Evolutionary conservation across 1,284 basidiomycete genomes (phyloP).

Genomic region (Melanopsichium pennsylvanicum): DNA sequence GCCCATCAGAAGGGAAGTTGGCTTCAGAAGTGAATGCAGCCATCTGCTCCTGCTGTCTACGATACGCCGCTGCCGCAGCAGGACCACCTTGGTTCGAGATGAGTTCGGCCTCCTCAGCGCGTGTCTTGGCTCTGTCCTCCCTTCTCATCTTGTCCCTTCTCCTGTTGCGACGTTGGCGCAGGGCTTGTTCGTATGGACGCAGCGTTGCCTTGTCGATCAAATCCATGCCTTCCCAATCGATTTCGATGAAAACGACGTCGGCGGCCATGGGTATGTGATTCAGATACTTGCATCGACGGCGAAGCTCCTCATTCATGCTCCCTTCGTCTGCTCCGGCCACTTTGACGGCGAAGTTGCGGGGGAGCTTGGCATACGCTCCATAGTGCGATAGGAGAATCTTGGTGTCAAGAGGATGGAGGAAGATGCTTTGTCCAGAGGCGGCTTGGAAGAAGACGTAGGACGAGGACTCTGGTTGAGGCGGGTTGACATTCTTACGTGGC

Average conservation of each 20-base stretch:
- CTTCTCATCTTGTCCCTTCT: conserved; percentile 52
- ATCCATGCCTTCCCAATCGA: conserved; percentile 70
- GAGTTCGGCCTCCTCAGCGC: conserved; percentile 54
- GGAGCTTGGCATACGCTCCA: conserved; percentile 82
- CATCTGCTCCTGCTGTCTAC: conserved; percentile 39
- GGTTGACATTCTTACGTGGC: conserved; percentile 53
- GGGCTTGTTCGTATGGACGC: conserved; percentile 55
- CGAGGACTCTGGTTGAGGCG: conserved; percentile 53
- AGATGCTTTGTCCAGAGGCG: conserved; percentile 87
- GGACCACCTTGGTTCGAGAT: conserved; percentile 30
- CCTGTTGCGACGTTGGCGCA: conserved; percentile 50
- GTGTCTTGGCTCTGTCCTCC: conserved; percentile 58
- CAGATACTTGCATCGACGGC: conserved; percentile 94
- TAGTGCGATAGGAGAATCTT: conserved; percentile 88
- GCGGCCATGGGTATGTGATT: conserved; percentile 88
- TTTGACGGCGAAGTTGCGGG: conserved; percentile 78
- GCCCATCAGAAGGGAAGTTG: conserved; percentile 44
- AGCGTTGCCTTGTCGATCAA: conserved; percentile 46
- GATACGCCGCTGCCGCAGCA: conserved; percentile 38
- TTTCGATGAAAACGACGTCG: conserved; percentile 93
- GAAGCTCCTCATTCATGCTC: conserved; percentile 85
- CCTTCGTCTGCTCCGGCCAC: conserved; percentile 77
- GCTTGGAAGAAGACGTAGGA: conserved; percentile 94
- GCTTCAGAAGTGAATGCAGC: conserved; percentile 33
- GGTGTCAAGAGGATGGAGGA: conserved; percentile 94